A percentile compares a stretch with the other conserved stretches of the same genome.
Conservation (phyloP, 2,329 filamentous ascomycete genomes). For the Graphium sp. region DNA sequence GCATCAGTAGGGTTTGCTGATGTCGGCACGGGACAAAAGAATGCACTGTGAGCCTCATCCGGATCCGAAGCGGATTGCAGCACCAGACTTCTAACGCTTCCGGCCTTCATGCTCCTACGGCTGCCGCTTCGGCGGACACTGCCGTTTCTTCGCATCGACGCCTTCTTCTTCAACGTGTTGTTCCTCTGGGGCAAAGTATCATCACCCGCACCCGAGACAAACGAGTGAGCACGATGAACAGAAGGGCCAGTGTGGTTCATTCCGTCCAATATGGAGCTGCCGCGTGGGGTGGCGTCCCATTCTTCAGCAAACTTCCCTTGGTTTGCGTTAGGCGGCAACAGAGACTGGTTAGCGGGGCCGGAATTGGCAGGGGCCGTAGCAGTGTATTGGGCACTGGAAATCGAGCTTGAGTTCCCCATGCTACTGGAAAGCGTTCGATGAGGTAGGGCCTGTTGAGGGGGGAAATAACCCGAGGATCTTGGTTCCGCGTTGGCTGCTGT, state of each 20-base stretch:
- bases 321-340: background rate
- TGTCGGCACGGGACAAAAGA: constrained; percentile 80
- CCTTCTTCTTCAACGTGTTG: constrained; percentile 81
- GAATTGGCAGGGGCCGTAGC: background rate
- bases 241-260: constrained; percentile 9
- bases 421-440: background rate
- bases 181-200: constrained; percentile 24
- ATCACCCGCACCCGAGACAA: constrained; percentile 31
- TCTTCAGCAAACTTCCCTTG: constrained; percentile 48
- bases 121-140: constrained; percentile 71
- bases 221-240: constrained; percentile 46
- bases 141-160: constrained; percentile 53
- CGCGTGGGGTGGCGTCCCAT: constrained; percentile 53
- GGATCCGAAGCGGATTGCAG: constrained; percentile 52
- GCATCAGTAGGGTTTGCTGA: constrained; percentile 75
- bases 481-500: too few species aligned
- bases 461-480: constrained; percentile 3
- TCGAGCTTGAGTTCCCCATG: background rate
- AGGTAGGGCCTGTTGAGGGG: too few species aligned
- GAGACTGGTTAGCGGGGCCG: background rate
- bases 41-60: constrained; percentile 64
- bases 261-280: constrained; percentile 44
- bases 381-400: background rate
- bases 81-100: constrained; percentile 68
- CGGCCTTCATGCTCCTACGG: constrained; percentile 65